These are phyloP conservation scores for Penicillium tannophilum DNA, from an alignment of 495 filamentous ascomycete genomes.

Conservation along the genomic window DNA sequence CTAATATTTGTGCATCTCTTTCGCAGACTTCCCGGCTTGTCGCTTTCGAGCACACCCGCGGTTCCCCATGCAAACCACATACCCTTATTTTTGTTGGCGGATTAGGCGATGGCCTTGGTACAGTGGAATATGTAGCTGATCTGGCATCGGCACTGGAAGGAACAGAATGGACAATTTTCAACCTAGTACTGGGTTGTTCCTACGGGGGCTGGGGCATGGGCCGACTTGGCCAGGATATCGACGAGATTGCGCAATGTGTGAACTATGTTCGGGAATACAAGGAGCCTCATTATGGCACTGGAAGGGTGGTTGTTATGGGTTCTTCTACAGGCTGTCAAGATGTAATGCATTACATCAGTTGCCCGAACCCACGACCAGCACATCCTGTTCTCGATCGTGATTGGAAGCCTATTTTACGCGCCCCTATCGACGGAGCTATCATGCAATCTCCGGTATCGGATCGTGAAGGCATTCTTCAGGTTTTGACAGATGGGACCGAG, in stretches of 20 bases:
- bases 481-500: constrained; percentile 34
- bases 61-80: constrained; percentile 27
- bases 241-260: constrained; percentile 67
- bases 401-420: constrained; percentile 32
- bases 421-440: constrained; percentile 71
- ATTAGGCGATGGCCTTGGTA: constrained; percentile 72
- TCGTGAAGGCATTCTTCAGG: constrained; percentile 63
- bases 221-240: constrained; percentile 63
- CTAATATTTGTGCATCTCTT: background rate
- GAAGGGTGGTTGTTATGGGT: constrained; percentile 58
- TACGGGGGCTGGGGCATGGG: constrained; percentile 71
- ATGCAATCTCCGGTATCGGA: constrained; percentile 82
- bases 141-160: constrained; percentile 54
- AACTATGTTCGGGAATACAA: constrained; percentile 57
- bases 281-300: constrained; percentile 23
- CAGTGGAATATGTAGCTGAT: constrained; percentile 54
- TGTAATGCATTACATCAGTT: constrained; percentile 69
- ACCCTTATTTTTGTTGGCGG: constrained; percentile 33
- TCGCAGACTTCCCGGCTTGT: constrained; percentile 24
- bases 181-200: constrained; percentile 58
- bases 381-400: constrained; percentile 36
- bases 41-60: constrained; percentile 34
- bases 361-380: constrained; percentile 35
- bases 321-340: constrained; percentile 88
- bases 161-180: constrained; percentile 57